Conservation (phyloP, 805 yeast genomes). For the Saccharomyces kudriavzevii region DNA sequence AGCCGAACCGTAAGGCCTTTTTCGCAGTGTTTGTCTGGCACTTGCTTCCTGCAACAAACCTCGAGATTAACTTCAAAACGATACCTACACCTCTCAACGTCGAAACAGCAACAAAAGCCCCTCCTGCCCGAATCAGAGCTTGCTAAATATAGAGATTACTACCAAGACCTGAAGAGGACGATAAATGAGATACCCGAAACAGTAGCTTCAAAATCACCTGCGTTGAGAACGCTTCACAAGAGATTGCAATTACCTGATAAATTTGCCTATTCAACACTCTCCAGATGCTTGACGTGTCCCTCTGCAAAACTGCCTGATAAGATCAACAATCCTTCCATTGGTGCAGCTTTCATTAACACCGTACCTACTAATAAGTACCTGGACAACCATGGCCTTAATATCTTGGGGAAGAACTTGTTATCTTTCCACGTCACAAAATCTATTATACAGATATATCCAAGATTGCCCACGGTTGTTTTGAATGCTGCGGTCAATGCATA, state of each 20-base stretch:
- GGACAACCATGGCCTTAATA: constrained; percentile 69
- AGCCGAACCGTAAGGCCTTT: background rate
- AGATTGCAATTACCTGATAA: constrained; percentile 57
- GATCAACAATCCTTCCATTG: constrained; percentile 9
- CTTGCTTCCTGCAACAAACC: background rate
- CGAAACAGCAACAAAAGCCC: background rate
- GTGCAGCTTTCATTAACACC: constrained; percentile 22
- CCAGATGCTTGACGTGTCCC: constrained; percentile 68
- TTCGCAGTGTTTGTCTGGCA: background rate
- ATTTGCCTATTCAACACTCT: constrained; percentile 58
- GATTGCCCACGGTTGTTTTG: constrained; percentile 76
- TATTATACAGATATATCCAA: constrained; percentile 70
- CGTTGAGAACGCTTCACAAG: constrained; percentile 69
- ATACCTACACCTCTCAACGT: background rate
- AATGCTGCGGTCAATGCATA: constrained; percentile 70
- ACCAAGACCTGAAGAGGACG: constrained; percentile 13
- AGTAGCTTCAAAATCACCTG: constrained; percentile 53
- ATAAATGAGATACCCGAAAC: constrained; percentile 35
- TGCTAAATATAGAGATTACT: constrained; percentile 20
- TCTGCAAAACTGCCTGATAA: constrained; percentile 27
- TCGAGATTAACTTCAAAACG: background rate
- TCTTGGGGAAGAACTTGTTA: constrained; percentile 74
- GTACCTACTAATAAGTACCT: constrained; percentile 39
- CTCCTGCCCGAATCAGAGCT: constrained; percentile 10
- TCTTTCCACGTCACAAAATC: constrained; percentile 70